phyloP scores from a whole-genome alignment of 2,329 filamentous ascomycete genomes.

The Alternaria hordeiaustralica region DNA sequence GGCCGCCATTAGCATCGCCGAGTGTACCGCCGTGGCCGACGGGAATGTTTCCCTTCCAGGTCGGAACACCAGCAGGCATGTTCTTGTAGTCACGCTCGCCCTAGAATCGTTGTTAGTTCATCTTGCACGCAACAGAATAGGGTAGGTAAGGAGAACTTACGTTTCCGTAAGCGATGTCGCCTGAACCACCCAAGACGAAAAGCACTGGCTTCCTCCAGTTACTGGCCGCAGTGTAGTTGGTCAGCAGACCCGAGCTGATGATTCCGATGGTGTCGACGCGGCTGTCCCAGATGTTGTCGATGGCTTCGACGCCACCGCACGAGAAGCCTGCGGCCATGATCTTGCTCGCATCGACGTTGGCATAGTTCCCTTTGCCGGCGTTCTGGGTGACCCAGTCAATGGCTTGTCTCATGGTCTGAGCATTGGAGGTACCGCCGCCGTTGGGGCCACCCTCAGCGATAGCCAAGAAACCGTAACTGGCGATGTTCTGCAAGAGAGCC shows the following conservation, averaged over 20 bases:
- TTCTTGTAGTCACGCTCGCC: slow-evolving; percentile 27
- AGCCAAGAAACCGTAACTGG: slow-evolving; percentile 23
- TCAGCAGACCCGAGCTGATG: slow-evolving; percentile 21
- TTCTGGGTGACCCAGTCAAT: slow-evolving; percentile 22
- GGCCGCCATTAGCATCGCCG: slow-evolving; percentile 19
- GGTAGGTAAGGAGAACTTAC: slow-evolving; percentile 10
- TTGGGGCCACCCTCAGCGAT: slow-evolving; percentile 24
- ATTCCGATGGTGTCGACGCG: slow-evolving; percentile 23
- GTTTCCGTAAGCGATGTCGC: slow-evolving; percentile 27
- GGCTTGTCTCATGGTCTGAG: slow-evolving; percentile 12
- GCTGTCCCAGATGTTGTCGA: slow-evolving; percentile 18
- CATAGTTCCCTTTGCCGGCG: slow-evolving; percentile 22
- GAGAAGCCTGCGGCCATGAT: slow-evolving; percentile 23
- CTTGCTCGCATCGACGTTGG: slow-evolving; percentile 25
- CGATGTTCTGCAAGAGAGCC: slow-evolving; percentile 17
- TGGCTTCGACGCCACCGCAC: slow-evolving; percentile 26
- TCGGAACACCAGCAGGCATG: slow-evolving; percentile 14
- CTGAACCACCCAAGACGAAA: slow-evolving; percentile 19
- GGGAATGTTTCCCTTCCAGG: slow-evolving; percentile 29
- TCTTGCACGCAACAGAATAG: background rate
- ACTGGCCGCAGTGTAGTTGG: slow-evolving; percentile 12
- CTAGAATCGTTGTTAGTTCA: background rate
- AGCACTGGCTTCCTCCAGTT: slow-evolving; percentile 22
- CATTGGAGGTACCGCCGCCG: slow-evolving; percentile 11
- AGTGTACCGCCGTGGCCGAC: slow-evolving; percentile 28